These are phyloP conservation scores for cucumber (Cucumis sativus) DNA, from an alignment of 306 rosid genomes.

Conservation along the genomic window DNA sequence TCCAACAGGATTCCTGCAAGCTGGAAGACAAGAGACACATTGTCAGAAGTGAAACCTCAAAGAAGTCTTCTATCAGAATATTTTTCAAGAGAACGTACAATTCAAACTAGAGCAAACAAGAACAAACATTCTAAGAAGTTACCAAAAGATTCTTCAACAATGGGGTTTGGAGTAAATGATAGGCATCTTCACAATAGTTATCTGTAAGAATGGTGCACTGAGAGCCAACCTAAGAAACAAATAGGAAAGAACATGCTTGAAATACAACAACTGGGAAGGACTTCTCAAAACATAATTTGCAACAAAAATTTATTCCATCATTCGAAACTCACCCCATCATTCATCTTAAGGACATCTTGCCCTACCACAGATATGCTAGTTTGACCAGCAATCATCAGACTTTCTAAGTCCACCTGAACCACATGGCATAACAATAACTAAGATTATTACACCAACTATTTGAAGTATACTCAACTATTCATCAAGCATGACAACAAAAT, in stretches of 20 bases:
- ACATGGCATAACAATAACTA: background rate
- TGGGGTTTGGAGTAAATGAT: slow-evolving; percentile 65
- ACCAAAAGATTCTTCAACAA: slow-evolving; percentile 77
- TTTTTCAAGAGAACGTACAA: background rate
- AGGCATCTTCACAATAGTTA: slow-evolving; percentile 85
- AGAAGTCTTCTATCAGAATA: background rate
- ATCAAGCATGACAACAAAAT: background rate
- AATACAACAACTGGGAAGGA: background rate
- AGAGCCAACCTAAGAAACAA: slow-evolving; percentile 52
- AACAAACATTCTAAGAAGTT: background rate
- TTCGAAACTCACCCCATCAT: slow-evolving; percentile 41
- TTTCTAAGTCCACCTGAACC: slow-evolving; percentile 63
- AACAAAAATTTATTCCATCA: background rate
- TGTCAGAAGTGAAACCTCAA: slow-evolving; percentile 7
- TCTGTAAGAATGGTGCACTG: slow-evolving; percentile 77
- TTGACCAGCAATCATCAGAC: slow-evolving; percentile 43
- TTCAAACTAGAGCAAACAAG: background rate
- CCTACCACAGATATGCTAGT: slow-evolving; percentile 53
- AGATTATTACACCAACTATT: background rate
- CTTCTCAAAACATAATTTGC: background rate
- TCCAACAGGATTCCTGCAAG: slow-evolving; percentile 79
- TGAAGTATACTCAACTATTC: too few species aligned
- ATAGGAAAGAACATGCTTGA: background rate
- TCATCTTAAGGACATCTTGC: slow-evolving; percentile 45
- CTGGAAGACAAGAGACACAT: slow-evolving; percentile 28